phyloP scores from a whole-genome alignment of 2,329 filamentous ascomycete species.

The Colletotrichum tropicale region DNA sequence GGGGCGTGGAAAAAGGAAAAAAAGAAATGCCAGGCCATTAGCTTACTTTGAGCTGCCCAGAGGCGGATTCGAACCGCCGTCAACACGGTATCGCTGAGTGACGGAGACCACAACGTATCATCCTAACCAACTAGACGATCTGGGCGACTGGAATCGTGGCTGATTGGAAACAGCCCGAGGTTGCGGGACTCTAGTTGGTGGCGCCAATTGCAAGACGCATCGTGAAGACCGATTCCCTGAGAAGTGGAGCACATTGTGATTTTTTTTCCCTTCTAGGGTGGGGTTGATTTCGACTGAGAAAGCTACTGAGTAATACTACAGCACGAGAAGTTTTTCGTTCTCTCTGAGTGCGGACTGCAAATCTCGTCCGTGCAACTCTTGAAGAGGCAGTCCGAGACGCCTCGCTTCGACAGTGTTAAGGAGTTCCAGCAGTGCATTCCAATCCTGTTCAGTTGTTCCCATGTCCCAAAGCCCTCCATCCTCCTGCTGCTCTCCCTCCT shows the following conservation, averaged over 20 bases:
- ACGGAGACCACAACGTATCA: constrained; percentile 8
- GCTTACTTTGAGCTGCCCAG: neutral
- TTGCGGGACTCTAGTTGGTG: neutral
- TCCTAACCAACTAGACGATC: constrained; percentile 11
- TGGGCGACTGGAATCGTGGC: neutral
- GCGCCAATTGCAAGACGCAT: neutral
- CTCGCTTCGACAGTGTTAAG: neutral
- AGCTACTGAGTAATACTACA: neutral
- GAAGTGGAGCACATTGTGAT: neutral
- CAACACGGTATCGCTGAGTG: neutral
- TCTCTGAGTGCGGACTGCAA: neutral
- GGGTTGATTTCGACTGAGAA: neutral
- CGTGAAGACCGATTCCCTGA: neutral
- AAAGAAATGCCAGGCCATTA: neutral
- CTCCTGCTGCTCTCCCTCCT: neutral
- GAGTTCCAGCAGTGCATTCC: neutral
- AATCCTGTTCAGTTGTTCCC: neutral
- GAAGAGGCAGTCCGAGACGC: neutral
- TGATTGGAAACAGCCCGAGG: neutral
- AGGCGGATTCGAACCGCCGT: constrained; percentile 10
- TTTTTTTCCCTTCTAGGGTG: neutral
- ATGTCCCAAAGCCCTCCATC: neutral
- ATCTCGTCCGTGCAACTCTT: neutral
- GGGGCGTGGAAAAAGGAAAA: neutral
- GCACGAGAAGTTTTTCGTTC: neutral